Percentiles rank a stretch among this genome's conserved stretches.
Conservation (phyloP, 129 eudicot genomes). For the Flaveria linearis region DNA sequence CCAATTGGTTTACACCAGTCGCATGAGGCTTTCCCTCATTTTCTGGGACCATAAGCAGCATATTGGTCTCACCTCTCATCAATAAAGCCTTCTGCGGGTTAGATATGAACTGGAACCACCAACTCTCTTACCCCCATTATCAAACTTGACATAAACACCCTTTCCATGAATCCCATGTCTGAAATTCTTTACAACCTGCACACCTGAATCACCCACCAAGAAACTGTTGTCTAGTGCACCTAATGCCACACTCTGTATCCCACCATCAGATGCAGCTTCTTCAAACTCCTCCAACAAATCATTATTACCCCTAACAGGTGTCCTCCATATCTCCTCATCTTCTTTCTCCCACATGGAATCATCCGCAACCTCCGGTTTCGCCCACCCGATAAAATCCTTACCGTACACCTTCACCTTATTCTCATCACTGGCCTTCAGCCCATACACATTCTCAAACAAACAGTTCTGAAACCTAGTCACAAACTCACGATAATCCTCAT, state of each 20-base stretch:
- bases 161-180: constrained; percentile 96
- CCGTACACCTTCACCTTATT: constrained; percentile 52
- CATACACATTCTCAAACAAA: constrained; percentile 86
- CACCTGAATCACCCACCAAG: constrained; percentile 66
- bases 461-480: constrained; percentile 65
- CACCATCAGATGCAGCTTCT: constrained; percentile 74
- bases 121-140: constrained; percentile 42
- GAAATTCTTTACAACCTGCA: constrained; percentile 94
- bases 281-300: constrained; percentile 83
- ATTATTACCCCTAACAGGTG: constrained; percentile 42
- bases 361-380: constrained; percentile 48
- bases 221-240: constrained; percentile 96
- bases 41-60: constrained; percentile 84
- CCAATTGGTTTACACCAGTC: constrained; percentile 74
- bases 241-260: constrained; percentile 83
- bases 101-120: constrained; percentile 22
- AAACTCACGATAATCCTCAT: constrained; percentile 67
- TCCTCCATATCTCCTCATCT: constrained; percentile 65
- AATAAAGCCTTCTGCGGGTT: constrained; percentile 81
- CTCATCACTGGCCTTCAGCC: constrained; percentile 67
- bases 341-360: constrained; percentile 92
- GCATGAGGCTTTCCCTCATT: constrained; percentile 74
- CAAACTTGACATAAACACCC: constrained; percentile 84
- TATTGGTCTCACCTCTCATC: constrained; percentile 93
- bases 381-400: constrained; percentile 67